Base-by-base conservation (phyloP, 1,284 basidiomycete species). In the Dichomitus squalens region DNA sequence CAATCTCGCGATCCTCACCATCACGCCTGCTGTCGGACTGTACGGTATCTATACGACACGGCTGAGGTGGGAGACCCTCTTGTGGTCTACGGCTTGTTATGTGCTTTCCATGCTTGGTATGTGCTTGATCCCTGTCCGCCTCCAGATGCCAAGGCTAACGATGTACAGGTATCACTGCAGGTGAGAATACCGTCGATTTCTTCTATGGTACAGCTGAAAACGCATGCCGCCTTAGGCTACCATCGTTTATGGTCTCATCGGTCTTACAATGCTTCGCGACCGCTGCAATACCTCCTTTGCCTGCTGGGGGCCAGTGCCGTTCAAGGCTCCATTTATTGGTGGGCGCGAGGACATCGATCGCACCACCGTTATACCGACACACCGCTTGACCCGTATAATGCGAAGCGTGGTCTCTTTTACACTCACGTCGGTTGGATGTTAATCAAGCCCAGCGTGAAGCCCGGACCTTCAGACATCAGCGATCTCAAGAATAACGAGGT, bases 281-380 rank as follows among this genome's bases (percentile, higher is more conserved):
- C 87, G 16, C 82, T 96, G 7, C 90, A 93, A 69, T 79, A 88
- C 63, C 82, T 88, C 68, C 82, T 96, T 41, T 82, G 92, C 11
- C 73, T 87, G 44, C 90, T 87, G 11, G 94, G 94, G 9, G 86
- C 90, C 16, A 93, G 93, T 67, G 90, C 93, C 4, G 90, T 95
- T 3, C 89, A 96, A 75, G 94, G 94, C 1, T 93, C 92, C 11
- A 92, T 92, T 73, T 87, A 85, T 68, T 96, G 93, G 93, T 96
- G 94, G 94, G 86, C 91, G n/a, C 84, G 91, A 53, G 85, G 90
- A 33, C 94, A 96, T 74, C 87, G 94, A 55, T 92, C 93, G 38
- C 94, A 96, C 72, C 93, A 95, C 73, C 84, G 93, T 52, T 88
- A 88, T 74, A 95, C 94, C 64, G 94, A 96, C 76, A 95, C 93